These are phyloP conservation scores for Fusarium domesticum DNA, from an alignment of 2,329 filamentous ascomycete genomes.

Conservation along the genomic window DNA sequence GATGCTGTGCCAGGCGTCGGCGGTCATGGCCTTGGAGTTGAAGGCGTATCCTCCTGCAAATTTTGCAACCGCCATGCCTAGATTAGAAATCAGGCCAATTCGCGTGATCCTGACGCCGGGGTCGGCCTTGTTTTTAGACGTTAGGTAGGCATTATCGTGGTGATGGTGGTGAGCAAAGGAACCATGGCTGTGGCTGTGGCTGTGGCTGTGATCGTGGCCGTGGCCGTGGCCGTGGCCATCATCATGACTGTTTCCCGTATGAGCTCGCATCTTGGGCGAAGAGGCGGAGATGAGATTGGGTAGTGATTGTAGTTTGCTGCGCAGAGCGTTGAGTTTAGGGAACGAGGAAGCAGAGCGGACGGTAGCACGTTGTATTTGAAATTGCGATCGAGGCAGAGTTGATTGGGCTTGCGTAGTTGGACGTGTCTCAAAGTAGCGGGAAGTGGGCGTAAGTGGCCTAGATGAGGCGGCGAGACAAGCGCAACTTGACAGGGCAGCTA, in stretches of 20 bases:
- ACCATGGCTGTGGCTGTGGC: conserved; percentile 24
- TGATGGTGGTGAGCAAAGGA: conserved; percentile 70
- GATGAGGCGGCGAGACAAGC: conserved; percentile 25
- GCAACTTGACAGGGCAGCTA: conserved; percentile 25
- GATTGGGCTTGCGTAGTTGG: neutral
- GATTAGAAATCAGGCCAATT: conserved; percentile 69
- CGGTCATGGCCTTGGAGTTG: conserved; percentile 88
- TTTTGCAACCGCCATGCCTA: conserved; percentile 92
- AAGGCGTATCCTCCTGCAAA: conserved; percentile 90
- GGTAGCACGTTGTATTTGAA: conserved; percentile 12
- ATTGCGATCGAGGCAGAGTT: neutral
- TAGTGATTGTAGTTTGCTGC: conserved; percentile 18
- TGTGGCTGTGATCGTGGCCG: conserved; percentile 20
- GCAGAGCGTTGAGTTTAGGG: conserved; percentile 23
- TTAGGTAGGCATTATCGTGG: conserved; percentile 88
- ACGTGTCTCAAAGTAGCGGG: conserved; percentile 2
- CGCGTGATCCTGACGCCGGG: conserved; percentile 63
- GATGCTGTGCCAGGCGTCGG: conserved; percentile 92
- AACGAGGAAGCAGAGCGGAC: conserved; percentile 15
- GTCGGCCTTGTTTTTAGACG: conserved; percentile 76
- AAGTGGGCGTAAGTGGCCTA: conserved; percentile 6
- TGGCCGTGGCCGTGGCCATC: conserved; percentile 25
- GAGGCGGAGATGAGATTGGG: conserved; percentile 30
- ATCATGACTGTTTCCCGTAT: conserved; percentile 24
- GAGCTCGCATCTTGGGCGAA: conserved; percentile 33